Evolutionary conservation across 2,329 filamentous ascomycete species (phyloP), one percentile per base, ranked within the genome.

Genomic region (Polytolypa hystricis): DNA sequence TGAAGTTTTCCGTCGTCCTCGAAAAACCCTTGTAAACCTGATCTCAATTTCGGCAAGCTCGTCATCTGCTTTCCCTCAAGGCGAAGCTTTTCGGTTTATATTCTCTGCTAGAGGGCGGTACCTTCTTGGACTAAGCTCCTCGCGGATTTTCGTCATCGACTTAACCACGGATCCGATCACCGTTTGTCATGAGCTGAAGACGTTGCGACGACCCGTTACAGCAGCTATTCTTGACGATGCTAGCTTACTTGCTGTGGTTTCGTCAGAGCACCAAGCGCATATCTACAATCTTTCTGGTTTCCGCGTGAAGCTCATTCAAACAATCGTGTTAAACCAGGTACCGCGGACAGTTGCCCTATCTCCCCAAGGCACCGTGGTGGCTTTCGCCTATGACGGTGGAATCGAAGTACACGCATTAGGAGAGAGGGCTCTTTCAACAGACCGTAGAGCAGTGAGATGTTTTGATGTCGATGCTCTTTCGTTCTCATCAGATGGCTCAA

Each of bases 1-100:
- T 54, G 77, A 84, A 47, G 75, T 79, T 23, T 87, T 84, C 54
- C 56, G 85, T 35, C 73, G 80, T 12, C 83, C 84, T 3, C 71
- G 61, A 41, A 70, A 73, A 50, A 87, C 80, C 4, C 66, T 83
- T 30, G 73, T 93, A 50, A 87, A 81, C 53, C 67, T 94, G 35
- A 77, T 93, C 9, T 91, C 84, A 25, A 84, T 80, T 33, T 86
- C 82, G 4, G 84, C 84, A 47, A 89, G 82, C 54, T 87, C 84
- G 1, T 85, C 82, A 1, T 84, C 84, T 15, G 73, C 73, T 2
- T 81, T 80, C 43, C 85, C 84, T 1, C 81, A 81, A 21, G 83
- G 84, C 20, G 85, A 93, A 57, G 84, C 84, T 30, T 84, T 93
- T 63, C 81, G 84, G 37, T 93, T 93, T 57, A 77, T 74, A 43